Conservation (phyloP, 169 alveolate genomes). For the Plasmodium relictum region DNA sequence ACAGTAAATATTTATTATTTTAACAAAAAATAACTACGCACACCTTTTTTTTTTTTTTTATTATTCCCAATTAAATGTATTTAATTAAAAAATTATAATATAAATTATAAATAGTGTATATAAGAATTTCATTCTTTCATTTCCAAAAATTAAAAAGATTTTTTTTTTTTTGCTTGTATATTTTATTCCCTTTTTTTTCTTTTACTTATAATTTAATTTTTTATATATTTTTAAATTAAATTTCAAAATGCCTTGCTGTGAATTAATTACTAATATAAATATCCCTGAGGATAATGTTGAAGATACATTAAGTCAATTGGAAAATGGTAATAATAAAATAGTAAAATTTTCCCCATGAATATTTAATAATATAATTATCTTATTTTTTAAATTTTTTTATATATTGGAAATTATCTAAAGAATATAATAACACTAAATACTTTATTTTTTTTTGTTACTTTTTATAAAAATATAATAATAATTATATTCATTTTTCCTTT, state of each 20-base stretch:
- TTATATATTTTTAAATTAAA: neutral
- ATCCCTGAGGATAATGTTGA: slow-evolving; percentile 42
- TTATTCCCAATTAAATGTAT: too few species aligned
- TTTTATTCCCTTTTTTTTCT: neutral
- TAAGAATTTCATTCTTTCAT: too few species aligned
- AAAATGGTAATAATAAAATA: slow-evolving; percentile 20
- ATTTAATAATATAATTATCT: neutral
- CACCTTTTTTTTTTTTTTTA: too few species aligned
- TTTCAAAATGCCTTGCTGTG: slow-evolving; percentile 64
- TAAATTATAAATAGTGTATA: too few species aligned
- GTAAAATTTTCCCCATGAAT: neutral
- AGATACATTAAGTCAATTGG: slow-evolving; percentile 29
- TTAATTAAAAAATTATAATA: too few species aligned
- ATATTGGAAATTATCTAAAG: neutral
- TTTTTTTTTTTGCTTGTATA: neutral
- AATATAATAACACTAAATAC: too few species aligned
- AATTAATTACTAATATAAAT: slow-evolving; percentile 33
- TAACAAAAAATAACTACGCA: too few species aligned
- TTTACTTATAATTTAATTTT: neutral
- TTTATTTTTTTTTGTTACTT: too few species aligned
- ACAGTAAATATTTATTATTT: too few species aligned
- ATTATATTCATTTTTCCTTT: neutral
- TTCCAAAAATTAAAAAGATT: neutral
- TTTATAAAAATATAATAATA: too few species aligned
- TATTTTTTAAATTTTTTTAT: neutral